Evolutionary conservation across 352 stramenopile genomes (phyloP), one percentile per base, ranked within the genome.

Genomic region (Elongisporangium prolatum): DNA sequence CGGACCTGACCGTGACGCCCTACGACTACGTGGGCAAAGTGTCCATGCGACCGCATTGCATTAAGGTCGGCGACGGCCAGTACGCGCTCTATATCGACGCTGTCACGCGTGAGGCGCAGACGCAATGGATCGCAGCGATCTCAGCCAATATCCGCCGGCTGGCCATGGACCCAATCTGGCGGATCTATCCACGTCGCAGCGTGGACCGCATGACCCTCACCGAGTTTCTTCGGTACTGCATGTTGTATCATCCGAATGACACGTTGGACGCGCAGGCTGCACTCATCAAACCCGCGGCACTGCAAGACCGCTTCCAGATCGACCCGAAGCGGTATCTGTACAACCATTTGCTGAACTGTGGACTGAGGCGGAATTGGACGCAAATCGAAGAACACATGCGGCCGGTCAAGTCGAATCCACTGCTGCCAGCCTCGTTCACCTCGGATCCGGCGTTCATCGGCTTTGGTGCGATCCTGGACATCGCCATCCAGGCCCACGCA

Each of bases 381-480:
- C 73, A 68, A 0, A 74, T 91, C 49, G 75, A 89, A 25, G 62
- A 61, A 18, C 54, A 88, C 8, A 71, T 82, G 18, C 63, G 80
- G 53, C 64, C 69, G 3, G 52, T 54, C 21, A 76, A 77, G 54
- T 64, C 63, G 13, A 71, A 52, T 11, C 53, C 64, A 22, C 50
- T 60, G 14, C 63, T 67, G n/a, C 54, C 63, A 6, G 54, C 62
- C n/a, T 74, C 66, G 11, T 64, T 56, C 6, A 72, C 69, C 52
- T 74, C 65, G 11, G 61, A 52, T 18, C 50, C 69, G 21, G 57
- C 69, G 20, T 72, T 64, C 20, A 86, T 91, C 53, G 84, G 84
- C 5, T 91, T 84, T 60, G 84, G 84, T 49, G 72, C 80, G 17
- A 80, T 93, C 37, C 63, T 93, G 21, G 80, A 91, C 66, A 68